Base-by-base conservation (phyloP, 176 grass and related monocot species). In the Hsuehochloa calcarea region DNA sequence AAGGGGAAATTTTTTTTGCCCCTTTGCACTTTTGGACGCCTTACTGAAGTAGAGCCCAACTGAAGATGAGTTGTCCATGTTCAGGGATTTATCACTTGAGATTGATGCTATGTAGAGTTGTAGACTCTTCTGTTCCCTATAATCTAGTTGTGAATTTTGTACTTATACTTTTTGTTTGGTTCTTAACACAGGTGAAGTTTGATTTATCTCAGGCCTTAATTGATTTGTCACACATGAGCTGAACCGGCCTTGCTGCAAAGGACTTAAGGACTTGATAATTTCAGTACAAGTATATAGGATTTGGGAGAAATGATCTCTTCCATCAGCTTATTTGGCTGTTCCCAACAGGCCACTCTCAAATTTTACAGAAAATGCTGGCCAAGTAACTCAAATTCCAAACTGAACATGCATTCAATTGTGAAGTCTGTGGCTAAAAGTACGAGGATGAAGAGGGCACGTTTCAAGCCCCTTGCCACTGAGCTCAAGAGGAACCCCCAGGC, bases 401-500 rank as follows among this genome's bases (percentile, higher is more conserved):
- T 47, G 59, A 59, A 69, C 46, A 39, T 90, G 79, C 58, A 83
- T 51, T 83, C 84, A 10, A 16, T 60, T 40, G 52, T 45, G 2
- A 90, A 73, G 52, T 11, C 45, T 40, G 19, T 56, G 27, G 80
- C 67, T 68, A 83, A 50, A 60, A 37, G 47, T 54, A 87, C 74
- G 38, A 23, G 8, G 31, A 49, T 50, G 12, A 90, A 79, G 66
- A 90, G 40, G 74, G 38, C 40, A 15, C 43, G 3, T 86, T 65
- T 85, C 38, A 78, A 72, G 39, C 52, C 49, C 51, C 67, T 61
- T 90, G 92, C 90, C 69, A 82, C 81, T 29, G 84, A 89, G 41
- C 52, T 77, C 62, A 79, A 37, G 39, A 94, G 85, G 59, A 83
- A 78, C 38, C 68, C 62, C 3, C 75, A 88, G 16, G 40, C 41